Evolutionary conservation across 2,329 filamentous ascomycete species (phyloP).

Genomic region (Aspergillus calidoustus): DNA sequence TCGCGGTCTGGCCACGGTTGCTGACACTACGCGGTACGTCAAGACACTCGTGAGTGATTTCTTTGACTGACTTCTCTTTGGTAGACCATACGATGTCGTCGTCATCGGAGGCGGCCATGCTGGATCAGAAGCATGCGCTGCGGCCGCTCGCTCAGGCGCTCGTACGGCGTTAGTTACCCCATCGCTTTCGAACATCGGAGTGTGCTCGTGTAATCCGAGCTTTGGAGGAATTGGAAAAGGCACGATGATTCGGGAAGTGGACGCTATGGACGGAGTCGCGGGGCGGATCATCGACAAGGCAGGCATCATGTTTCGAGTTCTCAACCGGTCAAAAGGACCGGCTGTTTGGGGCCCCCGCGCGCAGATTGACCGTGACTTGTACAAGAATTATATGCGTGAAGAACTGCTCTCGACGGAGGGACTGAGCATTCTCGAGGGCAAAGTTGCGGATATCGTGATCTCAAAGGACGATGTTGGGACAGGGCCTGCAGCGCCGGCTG

Average conservation of each 20-base stretch:
- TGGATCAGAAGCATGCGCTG: constrained; percentile 89
- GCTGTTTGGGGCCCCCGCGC: constrained; percentile 97
- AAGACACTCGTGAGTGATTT: too few relatives aligned
- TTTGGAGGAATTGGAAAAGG: constrained; percentile 99
- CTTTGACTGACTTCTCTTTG: constrained; percentile 9
- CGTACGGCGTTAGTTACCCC: constrained; percentile 90
- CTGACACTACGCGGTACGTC: constrained; percentile 40
- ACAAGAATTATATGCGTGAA: constrained; percentile 87
- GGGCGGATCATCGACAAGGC: constrained; percentile 91
- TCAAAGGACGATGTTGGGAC: constrained; percentile 59
- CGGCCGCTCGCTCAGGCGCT: constrained; percentile 85
- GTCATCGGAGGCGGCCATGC: constrained; percentile 97
- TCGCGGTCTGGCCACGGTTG: constrained; percentile 47
- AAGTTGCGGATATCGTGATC: constrained; percentile 88
- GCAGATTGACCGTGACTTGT: constrained; percentile 90
- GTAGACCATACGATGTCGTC: constrained; percentile 82
- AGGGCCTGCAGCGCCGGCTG: constrained; percentile 55
- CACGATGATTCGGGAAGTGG: constrained; percentile 92
- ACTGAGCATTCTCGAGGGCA: constrained; percentile 79
- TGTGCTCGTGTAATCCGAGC: constrained; percentile 95
- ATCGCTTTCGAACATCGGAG: constrained; percentile 83
- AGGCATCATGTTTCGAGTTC: constrained; percentile 87
- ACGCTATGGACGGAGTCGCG: constrained; percentile 88
- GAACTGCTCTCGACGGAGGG: constrained; percentile 80
- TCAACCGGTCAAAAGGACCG: constrained; percentile 89